Conservation (phyloP, 345 rosid genomes). For the Murraya paniculata region DNA sequence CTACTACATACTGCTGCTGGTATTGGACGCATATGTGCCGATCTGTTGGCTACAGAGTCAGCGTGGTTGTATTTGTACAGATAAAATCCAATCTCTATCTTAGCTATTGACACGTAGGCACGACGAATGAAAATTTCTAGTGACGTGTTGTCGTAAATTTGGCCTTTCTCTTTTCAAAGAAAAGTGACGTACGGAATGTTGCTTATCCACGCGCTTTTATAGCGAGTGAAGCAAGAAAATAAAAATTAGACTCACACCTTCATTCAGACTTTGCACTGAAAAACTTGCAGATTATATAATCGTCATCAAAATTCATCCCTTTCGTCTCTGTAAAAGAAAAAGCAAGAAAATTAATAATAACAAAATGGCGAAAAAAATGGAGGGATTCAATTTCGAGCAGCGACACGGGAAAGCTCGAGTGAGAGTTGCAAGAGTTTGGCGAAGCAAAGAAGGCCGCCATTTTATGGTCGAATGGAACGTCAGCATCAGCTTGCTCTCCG, state of each 20-base stretch:
- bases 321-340: neutral
- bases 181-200: too few relatives aligned
- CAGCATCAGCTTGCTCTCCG: constrained; percentile 67
- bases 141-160: neutral
- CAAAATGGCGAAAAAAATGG: constrained; percentile 51
- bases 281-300: too few relatives aligned
- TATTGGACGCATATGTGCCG: too few relatives aligned
- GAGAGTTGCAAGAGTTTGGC: constrained; percentile 86
- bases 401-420: constrained; percentile 85
- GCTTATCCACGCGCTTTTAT: neutral
- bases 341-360: neutral
- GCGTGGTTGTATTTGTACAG: neutral
- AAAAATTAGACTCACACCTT: too few relatives aligned
- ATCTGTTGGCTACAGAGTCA: too few relatives aligned
- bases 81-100: neutral
- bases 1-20: too few relatives aligned
- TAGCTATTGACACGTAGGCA: neutral
- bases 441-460: constrained; percentile 46
- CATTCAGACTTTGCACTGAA: too few relatives aligned
- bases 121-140: neutral
- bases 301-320: neutral
- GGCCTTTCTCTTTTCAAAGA: neutral
- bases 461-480: constrained; percentile 83
- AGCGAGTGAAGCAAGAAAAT: neutral
- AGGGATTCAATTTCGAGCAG: constrained; percentile 71